Base-by-base conservation (phyloP, 805 yeast genomes). In the Nakazawaea ambrosiae region DNA sequence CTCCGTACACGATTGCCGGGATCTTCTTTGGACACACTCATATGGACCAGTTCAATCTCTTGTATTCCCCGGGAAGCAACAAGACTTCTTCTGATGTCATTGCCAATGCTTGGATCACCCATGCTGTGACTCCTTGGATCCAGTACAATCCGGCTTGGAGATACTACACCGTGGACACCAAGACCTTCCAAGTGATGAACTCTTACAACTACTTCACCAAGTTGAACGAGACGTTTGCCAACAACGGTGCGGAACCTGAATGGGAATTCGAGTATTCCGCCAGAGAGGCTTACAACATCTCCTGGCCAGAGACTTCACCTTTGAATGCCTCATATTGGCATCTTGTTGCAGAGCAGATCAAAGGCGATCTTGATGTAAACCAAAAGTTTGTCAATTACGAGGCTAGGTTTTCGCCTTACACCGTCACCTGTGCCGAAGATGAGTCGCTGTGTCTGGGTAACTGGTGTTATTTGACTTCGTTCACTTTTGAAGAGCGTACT, bases 21-120 rank as follows among this genome's bases (percentile, higher is more conserved):
- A 62, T 78, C 22, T 81, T 81, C 63, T 78, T 70, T 51, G 89
- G 88, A 19, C 85, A 79, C 50, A 77, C 84, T 4, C 88, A 81
- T 49, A 60, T 63, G 45, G 89, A 81, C 55, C 81, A 79, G 54
- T 80, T 80, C 61, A 66, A 72, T 38, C 60, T 81, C 5, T 57
- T 76, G 32, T 79, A 78, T 49, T 68, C 69, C 3, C 58, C 67
- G 18, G 67, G 68, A 47, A 71, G 68, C 20, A 49, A 59, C n/a
- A 62, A 64, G 37, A 57, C 64, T 18, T 63, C 63, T 25, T 70
- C 63, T 4, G 59, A 61, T 25, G 77, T 73, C 4, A 46, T 78
- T 24, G 68, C 70, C 46, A 66, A 73, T 60, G 79, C 81, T 1
- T 79, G 81, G 78, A 66, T 80, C 40, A 68, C 73, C 3, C 87